phyloP scores from a whole-genome alignment of 2,329 filamentous ascomycete genomes.

The Davidsoniella eucalypti region DNA sequence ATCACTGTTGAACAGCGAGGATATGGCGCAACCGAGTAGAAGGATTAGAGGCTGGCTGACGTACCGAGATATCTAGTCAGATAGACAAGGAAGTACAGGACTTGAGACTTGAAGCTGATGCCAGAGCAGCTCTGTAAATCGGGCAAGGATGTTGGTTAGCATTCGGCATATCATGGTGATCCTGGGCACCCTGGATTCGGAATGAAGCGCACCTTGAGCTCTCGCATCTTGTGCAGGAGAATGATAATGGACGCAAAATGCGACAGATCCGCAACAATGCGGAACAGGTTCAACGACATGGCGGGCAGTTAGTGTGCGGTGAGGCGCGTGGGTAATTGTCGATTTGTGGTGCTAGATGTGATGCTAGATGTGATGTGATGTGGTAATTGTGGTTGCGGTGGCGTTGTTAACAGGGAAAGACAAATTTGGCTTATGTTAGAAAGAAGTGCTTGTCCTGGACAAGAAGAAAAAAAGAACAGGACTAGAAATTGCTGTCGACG shows the following conservation, averaged over 20 bases:
- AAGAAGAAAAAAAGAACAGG: too few relatives aligned
- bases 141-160: neutral
- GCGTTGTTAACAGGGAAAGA: too few relatives aligned
- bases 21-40: neutral
- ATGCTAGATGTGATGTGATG: too few relatives aligned
- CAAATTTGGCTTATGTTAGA: too few relatives aligned
- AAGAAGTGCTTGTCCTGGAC: too few relatives aligned
- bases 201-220: constrained; percentile 7
- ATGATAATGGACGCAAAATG: constrained; percentile 91
- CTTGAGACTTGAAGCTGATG: constrained; percentile 98
- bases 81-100: constrained; percentile 86
- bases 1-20: neutral
- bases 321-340: neutral
- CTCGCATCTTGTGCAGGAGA: constrained; percentile 78
- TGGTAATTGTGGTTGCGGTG: too few relatives aligned
- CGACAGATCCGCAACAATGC: constrained; percentile 63
- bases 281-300: constrained; percentile 41
- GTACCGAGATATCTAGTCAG: constrained; percentile 77
- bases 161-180: constrained; percentile 1
- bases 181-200: neutral
- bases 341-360: too few relatives aligned
- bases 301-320: constrained; percentile 6
- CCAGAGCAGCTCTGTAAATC: constrained; percentile 69
- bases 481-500: too few relatives aligned
- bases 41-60: constrained; percentile 13